Percentiles rank a stretch among this genome's conserved stretches.
phyloP scores from a whole-genome alignment of 495 filamentous ascomycete genomes.

The Talaromyces trachyspermus region DNA sequence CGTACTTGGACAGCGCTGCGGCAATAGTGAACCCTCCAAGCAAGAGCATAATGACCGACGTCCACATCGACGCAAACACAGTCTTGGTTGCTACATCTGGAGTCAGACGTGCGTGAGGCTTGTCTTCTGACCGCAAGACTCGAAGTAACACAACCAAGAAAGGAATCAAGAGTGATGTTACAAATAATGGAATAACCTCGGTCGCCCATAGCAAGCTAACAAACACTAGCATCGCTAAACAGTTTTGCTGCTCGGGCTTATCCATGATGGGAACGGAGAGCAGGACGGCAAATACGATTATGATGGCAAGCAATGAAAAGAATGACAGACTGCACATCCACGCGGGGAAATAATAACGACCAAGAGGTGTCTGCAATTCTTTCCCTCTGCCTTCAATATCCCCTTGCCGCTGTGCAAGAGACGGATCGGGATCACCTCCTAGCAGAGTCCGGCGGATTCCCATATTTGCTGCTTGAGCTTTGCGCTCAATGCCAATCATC shows the following conservation, averaged over 20 bases:
- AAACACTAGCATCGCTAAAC: constrained; percentile 86
- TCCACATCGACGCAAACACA: constrained; percentile 96
- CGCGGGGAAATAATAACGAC: constrained; percentile 61
- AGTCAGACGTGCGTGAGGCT: constrained; percentile 59
- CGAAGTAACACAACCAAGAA: constrained; percentile 84
- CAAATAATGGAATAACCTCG: constrained; percentile 95
- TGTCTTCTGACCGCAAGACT: constrained; percentile 71
- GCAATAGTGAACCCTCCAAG: constrained; percentile 95
- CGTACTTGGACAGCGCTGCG: constrained; percentile 91
- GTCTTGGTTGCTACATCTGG: constrained; percentile 69
- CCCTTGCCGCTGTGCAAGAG: constrained; percentile 68
- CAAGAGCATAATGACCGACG: constrained; percentile 96
- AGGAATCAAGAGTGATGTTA: constrained; percentile 87
- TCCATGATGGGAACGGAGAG: constrained; percentile 72
- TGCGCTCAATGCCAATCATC: constrained; percentile 95
- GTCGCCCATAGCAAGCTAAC: constrained; percentile 96
- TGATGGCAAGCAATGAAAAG: constrained; percentile 61
- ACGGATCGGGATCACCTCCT: constrained; percentile 63
- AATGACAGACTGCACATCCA: constrained; percentile 84
- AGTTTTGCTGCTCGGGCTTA: constrained; percentile 86
- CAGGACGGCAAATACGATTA: constrained; percentile 64
- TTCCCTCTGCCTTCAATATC: constrained; percentile 64
- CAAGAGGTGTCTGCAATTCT: constrained; percentile 74
- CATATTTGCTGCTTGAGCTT: constrained; percentile 90
- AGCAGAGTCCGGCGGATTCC: constrained; percentile 73